Base-by-base conservation (phyloP, 768 basidiomycete genomes). In the Polyporus arcularius region DNA sequence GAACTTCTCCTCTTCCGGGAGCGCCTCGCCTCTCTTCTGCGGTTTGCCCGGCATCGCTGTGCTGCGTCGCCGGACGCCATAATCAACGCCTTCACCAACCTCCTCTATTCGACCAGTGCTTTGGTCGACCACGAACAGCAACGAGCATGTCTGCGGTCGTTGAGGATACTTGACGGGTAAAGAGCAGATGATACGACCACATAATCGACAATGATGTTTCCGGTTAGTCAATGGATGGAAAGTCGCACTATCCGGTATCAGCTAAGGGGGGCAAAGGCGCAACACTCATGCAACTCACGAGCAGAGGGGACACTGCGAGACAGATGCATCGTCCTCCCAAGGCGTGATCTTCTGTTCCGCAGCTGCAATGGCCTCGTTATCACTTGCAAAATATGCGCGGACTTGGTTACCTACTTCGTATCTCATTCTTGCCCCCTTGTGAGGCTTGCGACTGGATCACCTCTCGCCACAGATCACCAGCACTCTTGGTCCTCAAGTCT, bases 151-250 rank as follows among this genome's bases (percentile, higher is more conserved):
- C 49, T 79, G 78, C 1, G 79, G 80, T 21, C 94, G 84, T 66
- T 86, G 84, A 2, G 87, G 85, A 4, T 78, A 81, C 58, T 91
- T 94, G 11, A 87, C 78, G 0, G 94, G 93, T 4, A 97, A 80
- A 1, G 95, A 90, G 69, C 96, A 98, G 12, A 98, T 86, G 42
- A 98, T 91, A 57, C 88, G 81, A 0, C 96, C 96, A 66, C 96
- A 98, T 14, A 98, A 78, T 9, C 96, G 87, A 71, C 96, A 98
- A 70, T 98, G 96, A 67, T 98, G 96, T 75, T 96, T 96, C 14
- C 96, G 86, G 66, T 94, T 96, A 1, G 94, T 92, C 3, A 98
- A 75, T 0, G 92, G 85, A 70, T 95, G 91, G 71, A 98, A 98
- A 1, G 89, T 84, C 52, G 83, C 80, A 65, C 85, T 85, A 6